Conservation (phyloP, 495 filamentous ascomycete genomes). For the Bombardia bombarda region DNA sequence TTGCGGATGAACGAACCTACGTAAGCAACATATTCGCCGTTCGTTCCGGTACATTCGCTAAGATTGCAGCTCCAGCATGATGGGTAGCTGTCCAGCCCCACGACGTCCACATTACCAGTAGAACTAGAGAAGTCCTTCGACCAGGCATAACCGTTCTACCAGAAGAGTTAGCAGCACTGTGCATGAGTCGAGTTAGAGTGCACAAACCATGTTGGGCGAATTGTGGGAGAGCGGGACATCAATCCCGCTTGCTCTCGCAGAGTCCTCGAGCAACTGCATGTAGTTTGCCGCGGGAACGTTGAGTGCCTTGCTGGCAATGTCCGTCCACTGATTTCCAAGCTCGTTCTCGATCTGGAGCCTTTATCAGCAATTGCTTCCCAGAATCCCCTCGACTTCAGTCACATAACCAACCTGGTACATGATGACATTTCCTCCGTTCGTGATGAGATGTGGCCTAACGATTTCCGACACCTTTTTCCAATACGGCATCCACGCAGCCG, state of each 20-base stretch:
- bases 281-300: conserved; percentile 44
- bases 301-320: conserved; percentile 32
- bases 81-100: conserved; percentile 53
- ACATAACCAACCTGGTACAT: conserved; percentile 40
- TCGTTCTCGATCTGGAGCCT: conserved; percentile 60
- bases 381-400: no score
- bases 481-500: conserved; percentile 46
- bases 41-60: conserved; percentile 44
- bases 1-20: conserved; percentile 3
- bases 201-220: conserved; percentile 26
- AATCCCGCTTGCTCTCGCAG: conserved; percentile 45
- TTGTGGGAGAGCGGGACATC: conserved; percentile 47
- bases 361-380: no score
- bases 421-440: conserved; percentile 47
- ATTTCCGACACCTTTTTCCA: conserved; percentile 41
- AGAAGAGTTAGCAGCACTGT: background rate
- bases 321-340: conserved; percentile 49
- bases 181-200: background rate
- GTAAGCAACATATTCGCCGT: conserved; percentile 47
- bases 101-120: conserved; percentile 50
- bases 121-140: conserved; percentile 38
- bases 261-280: conserved; percentile 46
- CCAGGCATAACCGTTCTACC: conserved; percentile 38
- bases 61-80: conserved; percentile 55
- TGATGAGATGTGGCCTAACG: conserved; percentile 45